phyloP scores from a whole-genome alignment of 164 flowering plant genomes.

The Dillenia suffruticosa region DNA sequence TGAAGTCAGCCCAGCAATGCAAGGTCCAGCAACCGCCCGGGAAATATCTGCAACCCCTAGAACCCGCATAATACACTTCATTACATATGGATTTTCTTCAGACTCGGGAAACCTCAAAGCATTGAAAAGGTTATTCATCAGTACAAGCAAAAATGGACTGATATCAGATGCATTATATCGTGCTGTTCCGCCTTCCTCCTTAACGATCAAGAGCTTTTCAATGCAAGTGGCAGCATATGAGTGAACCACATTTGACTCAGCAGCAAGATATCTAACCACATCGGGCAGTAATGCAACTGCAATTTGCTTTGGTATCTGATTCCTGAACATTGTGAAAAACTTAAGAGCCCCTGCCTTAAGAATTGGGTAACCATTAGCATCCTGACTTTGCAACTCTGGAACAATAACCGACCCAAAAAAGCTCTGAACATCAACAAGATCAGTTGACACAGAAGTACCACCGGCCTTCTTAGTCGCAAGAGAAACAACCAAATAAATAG shows the following conservation, averaged over 20 bases:
- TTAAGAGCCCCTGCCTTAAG: constrained; percentile 91
- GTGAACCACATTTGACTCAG: constrained; percentile 93
- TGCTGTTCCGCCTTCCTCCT: constrained; percentile 66
- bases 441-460: constrained; percentile 61
- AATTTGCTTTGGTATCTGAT: constrained; percentile 55
- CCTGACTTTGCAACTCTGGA: constrained; percentile 73
- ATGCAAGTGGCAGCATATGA: constrained; percentile 96
- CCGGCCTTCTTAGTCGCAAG: constrained; percentile 76
- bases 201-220: constrained; percentile 86
- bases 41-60: constrained; percentile 76
- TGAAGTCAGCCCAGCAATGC: constrained; percentile 57
- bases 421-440: constrained; percentile 69
- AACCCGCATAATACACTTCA: constrained; percentile 95
- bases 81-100: constrained; percentile 82
- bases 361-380: constrained; percentile 72
- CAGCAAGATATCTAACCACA: constrained; percentile 56
- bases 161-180: constrained; percentile 61
- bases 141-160: constrained; percentile 38
- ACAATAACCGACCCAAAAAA: constrained; percentile 67
- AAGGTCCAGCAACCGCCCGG: constrained; percentile 60
- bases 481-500: constrained; percentile 87
- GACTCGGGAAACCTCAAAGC: constrained; percentile 78
- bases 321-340: constrained; percentile 78
- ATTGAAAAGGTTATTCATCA: constrained; percentile 75
- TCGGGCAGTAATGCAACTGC: constrained; percentile 59